phyloP scores from a whole-genome alignment of 2,329 filamentous ascomycete genomes.

The Stenocarpella maydis region DNA sequence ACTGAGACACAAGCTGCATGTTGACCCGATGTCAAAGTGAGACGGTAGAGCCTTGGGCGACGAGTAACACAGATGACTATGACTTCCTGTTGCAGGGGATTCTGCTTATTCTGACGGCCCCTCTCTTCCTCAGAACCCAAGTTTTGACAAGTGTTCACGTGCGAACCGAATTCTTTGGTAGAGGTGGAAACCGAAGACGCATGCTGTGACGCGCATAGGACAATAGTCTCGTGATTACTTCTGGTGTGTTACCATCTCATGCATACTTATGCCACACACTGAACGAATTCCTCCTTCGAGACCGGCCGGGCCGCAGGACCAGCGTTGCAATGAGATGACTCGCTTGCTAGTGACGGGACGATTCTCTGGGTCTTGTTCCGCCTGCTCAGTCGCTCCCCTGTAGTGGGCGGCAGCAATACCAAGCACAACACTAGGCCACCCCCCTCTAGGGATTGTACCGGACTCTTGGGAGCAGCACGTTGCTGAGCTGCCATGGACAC shows the following conservation, averaged over 20 bases:
- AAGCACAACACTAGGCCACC: conserved; percentile 13
- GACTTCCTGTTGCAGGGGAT: neutral
- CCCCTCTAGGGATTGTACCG: conserved; percentile 4
- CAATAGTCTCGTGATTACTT: neutral
- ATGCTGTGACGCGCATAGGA: neutral
- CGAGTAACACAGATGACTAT: neutral
- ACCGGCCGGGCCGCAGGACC: neutral
- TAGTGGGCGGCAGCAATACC: neutral
- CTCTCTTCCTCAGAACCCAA: neutral
- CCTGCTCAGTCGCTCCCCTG: neutral
- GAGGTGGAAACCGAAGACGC: neutral
- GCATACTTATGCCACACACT: neutral
- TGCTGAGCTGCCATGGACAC: neutral
- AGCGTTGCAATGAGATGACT: neutral
- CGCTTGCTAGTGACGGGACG: neutral
- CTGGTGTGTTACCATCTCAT: neutral
- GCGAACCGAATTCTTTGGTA: neutral
- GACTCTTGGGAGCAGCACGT: neutral
- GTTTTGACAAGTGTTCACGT: neutral
- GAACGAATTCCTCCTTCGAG: too few species aligned
- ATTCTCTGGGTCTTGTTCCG: neutral
- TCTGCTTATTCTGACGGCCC: neutral
- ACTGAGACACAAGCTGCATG: neutral
- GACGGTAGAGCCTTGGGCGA: conserved; percentile 12
- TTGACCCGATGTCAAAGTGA: neutral